Base-by-base conservation (phyloP, 768 basidiomycete species). In the Porpolomopsis calyptriformis region DNA sequence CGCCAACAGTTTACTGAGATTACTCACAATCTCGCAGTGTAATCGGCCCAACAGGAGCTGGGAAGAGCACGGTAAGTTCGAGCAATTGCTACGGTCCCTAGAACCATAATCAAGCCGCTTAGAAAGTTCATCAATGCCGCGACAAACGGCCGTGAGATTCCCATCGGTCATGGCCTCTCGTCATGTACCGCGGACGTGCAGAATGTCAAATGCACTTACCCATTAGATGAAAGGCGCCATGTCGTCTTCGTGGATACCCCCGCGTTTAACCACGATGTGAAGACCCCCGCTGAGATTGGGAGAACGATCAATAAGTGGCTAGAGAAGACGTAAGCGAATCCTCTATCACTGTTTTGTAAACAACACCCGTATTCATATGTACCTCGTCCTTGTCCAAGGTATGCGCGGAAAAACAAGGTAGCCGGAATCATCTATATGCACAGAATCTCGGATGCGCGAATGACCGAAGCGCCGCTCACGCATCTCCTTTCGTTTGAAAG, bases 401-500 rank as follows among this genome's bases (percentile, higher is more conserved):
- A 60, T 49, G 53, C 57, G 36, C 47, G 45, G 19, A 46, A 49
- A 14, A 52, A 59, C 39, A 48, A 51, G n/a, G 53, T 65, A 9
- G 53, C 54, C 4, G 71, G 63, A 0, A 52, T 64, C 27, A 53
- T 64, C 1, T 58, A 62, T 40, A 53, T 64, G 7, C 60, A 62
- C 40, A 52, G 58, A 9, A 64, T 64, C 27, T 55, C 56, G 1
- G 66, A 71, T 43, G 58, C 64, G 50, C 57, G 65, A 16, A 65
- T 72, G 60, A 60, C 62, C 18, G 70, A 67, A 33, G 65, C 66
- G 4, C 66, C 70, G 19, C 60, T 63, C 29, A 66, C 63, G 52
- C 76, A 74, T 53, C 64, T 74, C 35, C 62, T 64, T n/a, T 63
- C 74, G 54, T 76, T 76, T 55, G 61, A 60, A 24, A 64, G 69